Evolutionary conservation across 108 stramenopile genomes (phyloP), one percentile per base, ranked within the genome.

Genomic region (Nitzschia sp.): DNA sequence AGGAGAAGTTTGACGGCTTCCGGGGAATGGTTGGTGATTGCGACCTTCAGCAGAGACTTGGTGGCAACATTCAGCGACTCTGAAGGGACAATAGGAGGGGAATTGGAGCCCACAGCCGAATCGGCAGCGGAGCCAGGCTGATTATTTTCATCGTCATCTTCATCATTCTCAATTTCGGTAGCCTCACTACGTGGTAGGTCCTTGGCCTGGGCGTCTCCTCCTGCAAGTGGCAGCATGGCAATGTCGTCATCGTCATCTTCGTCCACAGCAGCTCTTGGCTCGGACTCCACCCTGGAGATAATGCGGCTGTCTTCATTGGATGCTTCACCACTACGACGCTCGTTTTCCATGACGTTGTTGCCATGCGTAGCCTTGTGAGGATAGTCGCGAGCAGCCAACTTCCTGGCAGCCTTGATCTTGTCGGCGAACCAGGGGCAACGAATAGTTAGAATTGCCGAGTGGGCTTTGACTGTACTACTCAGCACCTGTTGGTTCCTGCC

Each of bases 1-100:
- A 94, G 67, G n/a, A 94, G 65, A 20, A 94, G 67, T 55, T 86
- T 83, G 38, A 94, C 83, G n/a, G 93, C 88, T 51, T 94, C 86
- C 3, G 93, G 89, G 25, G 90, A 66, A 66, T 94, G 88, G 52
- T 91, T 78, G 8, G 54, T 42, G 10, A 81, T 44, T 5, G 68
- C 59, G 37, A 81, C 74, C 48, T 41, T 41, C 50, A 80, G 52
- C 20, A 73, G 19, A 52, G 65, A 40, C 26, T 67, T 42, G 40
- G 77, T 14, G 71, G 59, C 10, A 0, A 51, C 9, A 37, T 41
- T 15, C 12, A 43, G 26, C 2, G 26, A 34, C 12, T 39, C 39
- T 1, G 58, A 37, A 3, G 51, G n/a, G 22, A 55, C 41, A 7
- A 65, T 34, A 20, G 7, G 20, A 15, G 64, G 51, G 10, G 62